These are phyloP conservation scores for Williopsis jadinii DNA, from an alignment of 1,139 yeast genomes.

Conservation along the genomic window DNA sequence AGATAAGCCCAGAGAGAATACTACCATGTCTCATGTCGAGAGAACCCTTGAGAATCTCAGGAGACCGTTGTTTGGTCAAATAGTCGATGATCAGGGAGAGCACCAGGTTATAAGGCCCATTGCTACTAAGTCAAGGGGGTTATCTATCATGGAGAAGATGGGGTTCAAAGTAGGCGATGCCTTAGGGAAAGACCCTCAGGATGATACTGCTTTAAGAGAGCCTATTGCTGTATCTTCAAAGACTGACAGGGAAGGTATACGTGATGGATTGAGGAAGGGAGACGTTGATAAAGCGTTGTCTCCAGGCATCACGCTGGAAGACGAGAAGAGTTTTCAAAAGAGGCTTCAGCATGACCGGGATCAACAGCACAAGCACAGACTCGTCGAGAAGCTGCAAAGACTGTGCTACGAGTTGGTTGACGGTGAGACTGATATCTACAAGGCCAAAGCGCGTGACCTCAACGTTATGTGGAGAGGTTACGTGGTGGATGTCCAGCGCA, in stretches of 20 bases:
- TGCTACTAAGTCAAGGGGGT: conserved; percentile 33
- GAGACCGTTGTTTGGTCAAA: conserved; percentile 11
- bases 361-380: conserved; percentile 1
- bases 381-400: conserved; percentile 24
- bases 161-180: conserved; percentile 43
- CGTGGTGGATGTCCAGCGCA: conserved; percentile 14
- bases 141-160: conserved; percentile 49
- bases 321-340: conserved; percentile 18
- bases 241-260: conserved; percentile 12
- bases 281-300: not conserved
- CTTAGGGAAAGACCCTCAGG: conserved; percentile 29
- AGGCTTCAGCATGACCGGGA: conserved; percentile 6
- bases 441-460: conserved; percentile 24
- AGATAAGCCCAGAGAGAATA: too few relatives aligned
- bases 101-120: not conserved
- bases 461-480: conserved; percentile 31
- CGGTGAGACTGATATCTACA: conserved; percentile 18
- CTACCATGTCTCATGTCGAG: too few relatives aligned
- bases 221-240: conserved; percentile 23
- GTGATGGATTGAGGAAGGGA: not conserved
- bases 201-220: conserved; percentile 16
- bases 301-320: conserved; percentile 5
- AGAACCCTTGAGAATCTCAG: conserved; percentile 5
- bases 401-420: conserved; percentile 27
- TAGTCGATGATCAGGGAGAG: not conserved